Evolutionary conservation across 2,329 filamentous ascomycete genomes (phyloP).

Genomic region (Fusarium verrucosum): DNA sequence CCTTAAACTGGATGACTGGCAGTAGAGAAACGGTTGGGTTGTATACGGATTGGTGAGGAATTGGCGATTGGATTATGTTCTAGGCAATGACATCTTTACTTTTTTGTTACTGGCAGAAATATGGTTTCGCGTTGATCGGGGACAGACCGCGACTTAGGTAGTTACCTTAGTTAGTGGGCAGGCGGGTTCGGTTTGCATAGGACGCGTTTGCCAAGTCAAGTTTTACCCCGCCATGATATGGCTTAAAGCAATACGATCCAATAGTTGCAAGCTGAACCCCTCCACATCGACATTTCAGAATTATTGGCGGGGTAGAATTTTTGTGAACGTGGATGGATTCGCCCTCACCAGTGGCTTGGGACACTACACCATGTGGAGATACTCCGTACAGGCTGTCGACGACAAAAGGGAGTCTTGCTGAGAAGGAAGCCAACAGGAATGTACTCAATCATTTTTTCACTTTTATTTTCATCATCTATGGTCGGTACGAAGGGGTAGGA

Average conservation of each 20-base stretch:
- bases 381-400: background rate
- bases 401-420: too few species aligned
- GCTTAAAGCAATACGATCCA: constrained; percentile 36
- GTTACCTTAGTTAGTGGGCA: too few species aligned
- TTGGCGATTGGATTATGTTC: constrained; percentile 1
- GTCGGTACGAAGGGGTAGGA: constrained; percentile 34
- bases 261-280: constrained; percentile 32
- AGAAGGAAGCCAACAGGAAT: background rate
- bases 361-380: background rate
- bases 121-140: constrained; percentile 20
- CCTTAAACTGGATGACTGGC: background rate
- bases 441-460: constrained; percentile 7
- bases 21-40: background rate
- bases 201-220: constrained; percentile 16
- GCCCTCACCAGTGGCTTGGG: background rate
- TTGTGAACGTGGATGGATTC: background rate
- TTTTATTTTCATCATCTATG: constrained; percentile 42
- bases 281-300: constrained; percentile 10
- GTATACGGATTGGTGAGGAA: background rate
- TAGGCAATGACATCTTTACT: constrained; percentile 12
- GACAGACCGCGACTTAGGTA: constrained; percentile 26
- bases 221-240: constrained; percentile 44
- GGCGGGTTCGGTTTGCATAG: constrained; percentile 21
- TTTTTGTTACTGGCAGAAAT: constrained; percentile 9
- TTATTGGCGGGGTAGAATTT: constrained; percentile 1